Base-by-base conservation (phyloP, 352 stramenopile species). In the Pilasporangium apinafurcum region DNA sequence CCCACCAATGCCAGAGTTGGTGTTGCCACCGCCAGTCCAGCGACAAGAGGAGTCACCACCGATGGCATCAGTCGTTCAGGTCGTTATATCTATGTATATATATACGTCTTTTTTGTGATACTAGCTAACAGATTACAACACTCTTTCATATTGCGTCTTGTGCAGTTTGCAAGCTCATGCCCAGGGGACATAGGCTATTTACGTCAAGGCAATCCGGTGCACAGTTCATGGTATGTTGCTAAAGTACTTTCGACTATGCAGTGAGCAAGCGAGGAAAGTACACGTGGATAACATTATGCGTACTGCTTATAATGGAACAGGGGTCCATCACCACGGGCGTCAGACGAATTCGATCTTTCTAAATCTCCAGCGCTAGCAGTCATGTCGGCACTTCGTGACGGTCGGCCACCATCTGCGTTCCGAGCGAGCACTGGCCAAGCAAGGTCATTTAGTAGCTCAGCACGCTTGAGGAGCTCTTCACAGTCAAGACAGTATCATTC, bases 291-390 rank as follows among this genome's bases (percentile, higher is more conserved):
- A n/a, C n/a, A n/a, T 31, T 25, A 16, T 51, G 20, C 5, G 34
- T n/a, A 35, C 28, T 28, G 3, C 25, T 20, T 14, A 28, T 42
- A 26, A 20, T 29, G 20, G 24, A 33, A 32, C 35, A 53, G 48
- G 37, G 22, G 33, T 16, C 47, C 52, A n/a, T 69, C 58, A 12
- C 48, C 58, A 4, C 63, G 56, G n/a, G 49, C 63, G 18, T 48
- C 65, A 14, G 64, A 83, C 27, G 75, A 85, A 41, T 83, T 85
- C 38, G 75, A 87, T 54, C 42, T 87, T 30, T 87, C 75, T 25
- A 84, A 83, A 40, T 81, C 64, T 10, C 75, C 75, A 12, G 75
- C 75, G 28, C 59, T 87, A 2, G 71, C 75, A 8, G 63, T 73
- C 20, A 85, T 87, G 68, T 83, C 71, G 14, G 67, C 71, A 3